phyloP scores from a whole-genome alignment of 225 moss, liverwort and hornwort genomes.

The Anthoceros angustus region DNA sequence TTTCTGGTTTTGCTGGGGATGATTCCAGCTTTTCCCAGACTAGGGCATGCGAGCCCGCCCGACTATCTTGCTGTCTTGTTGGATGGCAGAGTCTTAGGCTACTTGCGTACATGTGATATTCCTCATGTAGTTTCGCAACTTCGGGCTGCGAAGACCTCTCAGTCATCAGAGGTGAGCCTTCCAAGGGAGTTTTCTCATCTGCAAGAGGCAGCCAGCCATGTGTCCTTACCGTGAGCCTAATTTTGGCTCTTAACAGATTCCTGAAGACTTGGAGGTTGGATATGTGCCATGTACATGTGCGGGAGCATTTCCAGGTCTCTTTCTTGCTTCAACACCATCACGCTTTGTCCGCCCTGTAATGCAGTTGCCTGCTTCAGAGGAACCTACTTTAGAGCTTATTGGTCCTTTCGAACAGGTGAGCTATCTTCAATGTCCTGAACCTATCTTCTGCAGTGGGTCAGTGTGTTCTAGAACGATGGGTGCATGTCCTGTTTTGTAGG shows the following conservation, averaged over 20 bases:
- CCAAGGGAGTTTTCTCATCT: neutral
- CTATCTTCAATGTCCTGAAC: neutral
- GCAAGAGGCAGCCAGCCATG: neutral
- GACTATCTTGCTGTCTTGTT: conserved; percentile 56
- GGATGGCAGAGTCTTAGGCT: conserved; percentile 68
- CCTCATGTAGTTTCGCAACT: conserved; percentile 48
- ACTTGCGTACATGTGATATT: conserved; percentile 31
- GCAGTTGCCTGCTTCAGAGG: conserved; percentile 35
- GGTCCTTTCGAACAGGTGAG: conserved; percentile 88
- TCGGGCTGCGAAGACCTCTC: conserved; percentile 62
- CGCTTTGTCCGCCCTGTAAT: conserved; percentile 64
- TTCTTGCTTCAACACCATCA: conserved; percentile 61
- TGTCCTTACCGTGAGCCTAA: neutral
- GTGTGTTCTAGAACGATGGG: neutral
- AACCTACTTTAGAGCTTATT: conserved; percentile 51
- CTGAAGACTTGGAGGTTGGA: conserved; percentile 71
- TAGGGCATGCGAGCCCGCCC: conserved; percentile 54
- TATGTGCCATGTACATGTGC: conserved; percentile 73
- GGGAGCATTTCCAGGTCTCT: conserved; percentile 79
- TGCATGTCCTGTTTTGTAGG: conserved; percentile 19
- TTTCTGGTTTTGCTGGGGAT: conserved; percentile 55
- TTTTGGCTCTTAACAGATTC: conserved; percentile 41
- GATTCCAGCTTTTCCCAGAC: conserved; percentile 54
- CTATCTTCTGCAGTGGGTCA: neutral
- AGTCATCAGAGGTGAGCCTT: conserved; percentile 42